Conservation (phyloP, 768 basidiomycete genomes). For the Tricholoma bakamatsutake region DNA sequence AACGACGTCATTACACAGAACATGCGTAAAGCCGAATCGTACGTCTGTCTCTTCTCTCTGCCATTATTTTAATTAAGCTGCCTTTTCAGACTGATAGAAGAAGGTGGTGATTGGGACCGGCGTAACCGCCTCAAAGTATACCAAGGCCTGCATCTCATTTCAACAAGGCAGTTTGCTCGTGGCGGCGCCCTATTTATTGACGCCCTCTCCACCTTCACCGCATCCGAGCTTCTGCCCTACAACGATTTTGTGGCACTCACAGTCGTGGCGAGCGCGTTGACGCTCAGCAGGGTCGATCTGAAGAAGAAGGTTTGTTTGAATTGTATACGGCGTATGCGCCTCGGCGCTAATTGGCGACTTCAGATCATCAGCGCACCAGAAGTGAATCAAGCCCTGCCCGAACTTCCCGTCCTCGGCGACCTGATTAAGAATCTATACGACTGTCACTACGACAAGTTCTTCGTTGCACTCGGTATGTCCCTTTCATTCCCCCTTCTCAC, state of each 20-base stretch:
- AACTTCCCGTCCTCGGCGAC: slow-evolving; percentile 76
- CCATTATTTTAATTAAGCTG: not conserved
- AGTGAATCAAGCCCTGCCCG: slow-evolving; percentile 78
- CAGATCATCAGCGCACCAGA: slow-evolving; percentile 85
- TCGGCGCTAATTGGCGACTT: slow-evolving; percentile 3
- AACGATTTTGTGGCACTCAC: slow-evolving; percentile 87
- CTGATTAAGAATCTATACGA: slow-evolving; percentile 86
- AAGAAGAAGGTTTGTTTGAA: slow-evolving; percentile 66
- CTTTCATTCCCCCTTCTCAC: not conserved
- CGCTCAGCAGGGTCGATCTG: slow-evolving; percentile 75
- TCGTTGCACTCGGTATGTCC: slow-evolving; percentile 71
- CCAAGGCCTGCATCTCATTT: slow-evolving; percentile 76
- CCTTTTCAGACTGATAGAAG: slow-evolving; percentile 71
- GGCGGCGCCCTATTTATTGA: slow-evolving; percentile 86
- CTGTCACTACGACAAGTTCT: slow-evolving; percentile 93
- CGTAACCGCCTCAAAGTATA: slow-evolving; percentile 97
- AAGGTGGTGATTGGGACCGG: slow-evolving; percentile 98
- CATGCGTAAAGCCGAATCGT: slow-evolving; percentile 80
- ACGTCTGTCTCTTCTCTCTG: slow-evolving; percentile 21
- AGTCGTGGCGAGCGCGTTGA: slow-evolving; percentile 73
- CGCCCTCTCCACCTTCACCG: slow-evolving; percentile 91
- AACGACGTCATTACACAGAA: slow-evolving; percentile 62
- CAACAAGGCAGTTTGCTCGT: slow-evolving; percentile 87
- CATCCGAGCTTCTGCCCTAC: slow-evolving; percentile 81
- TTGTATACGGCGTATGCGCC: not conserved